Percentiles rank a stretch among this genome's conserved stretches.
Evolutionary conservation across 208 protist genomes (phyloP).

Genomic region (Phytomonas sp.): DNA sequence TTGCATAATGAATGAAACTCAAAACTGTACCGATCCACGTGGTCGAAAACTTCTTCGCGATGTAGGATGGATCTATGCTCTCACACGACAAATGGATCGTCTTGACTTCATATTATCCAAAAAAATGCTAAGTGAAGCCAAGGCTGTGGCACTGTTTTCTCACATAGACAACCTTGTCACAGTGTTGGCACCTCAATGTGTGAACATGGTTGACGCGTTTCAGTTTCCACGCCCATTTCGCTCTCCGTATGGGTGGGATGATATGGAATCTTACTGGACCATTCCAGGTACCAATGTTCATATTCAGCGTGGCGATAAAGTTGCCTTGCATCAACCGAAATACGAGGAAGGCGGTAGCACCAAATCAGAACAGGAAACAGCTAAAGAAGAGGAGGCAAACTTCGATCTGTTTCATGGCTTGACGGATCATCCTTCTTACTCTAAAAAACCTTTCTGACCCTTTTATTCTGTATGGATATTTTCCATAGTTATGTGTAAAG

Average conservation of each 20-base stretch:
- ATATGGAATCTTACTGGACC: constrained; percentile 84
- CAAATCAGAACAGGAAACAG: constrained; percentile 73
- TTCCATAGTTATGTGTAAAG: neutral
- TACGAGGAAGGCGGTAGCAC: constrained; percentile 17
- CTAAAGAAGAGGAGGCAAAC: constrained; percentile 62
- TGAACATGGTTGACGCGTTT: constrained; percentile 77
- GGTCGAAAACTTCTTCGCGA: constrained; percentile 80
- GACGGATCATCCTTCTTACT: constrained; percentile 61
- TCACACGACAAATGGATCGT: constrained; percentile 67
- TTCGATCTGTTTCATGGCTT: constrained; percentile 85
- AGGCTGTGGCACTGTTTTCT: constrained; percentile 43
- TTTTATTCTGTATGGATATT: constrained; percentile 11
- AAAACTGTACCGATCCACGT: constrained; percentile 65
- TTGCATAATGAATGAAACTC: constrained; percentile 72
- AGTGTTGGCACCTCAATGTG: constrained; percentile 80
- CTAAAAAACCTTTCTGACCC: constrained; percentile 4
- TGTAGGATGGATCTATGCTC: constrained; percentile 81
- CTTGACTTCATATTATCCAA: constrained; percentile 66
- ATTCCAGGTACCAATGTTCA: constrained; percentile 79
- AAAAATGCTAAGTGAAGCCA: constrained; percentile 63
- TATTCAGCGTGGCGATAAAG: constrained; percentile 60
- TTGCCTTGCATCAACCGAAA: constrained; percentile 29
- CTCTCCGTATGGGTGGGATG: constrained; percentile 40
- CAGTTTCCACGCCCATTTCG: constrained; percentile 47
- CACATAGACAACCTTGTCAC: constrained; percentile 85